Base-by-base conservation (phyloP, 1,284 basidiomycete species). In the Ganoderma meredithae region DNA sequence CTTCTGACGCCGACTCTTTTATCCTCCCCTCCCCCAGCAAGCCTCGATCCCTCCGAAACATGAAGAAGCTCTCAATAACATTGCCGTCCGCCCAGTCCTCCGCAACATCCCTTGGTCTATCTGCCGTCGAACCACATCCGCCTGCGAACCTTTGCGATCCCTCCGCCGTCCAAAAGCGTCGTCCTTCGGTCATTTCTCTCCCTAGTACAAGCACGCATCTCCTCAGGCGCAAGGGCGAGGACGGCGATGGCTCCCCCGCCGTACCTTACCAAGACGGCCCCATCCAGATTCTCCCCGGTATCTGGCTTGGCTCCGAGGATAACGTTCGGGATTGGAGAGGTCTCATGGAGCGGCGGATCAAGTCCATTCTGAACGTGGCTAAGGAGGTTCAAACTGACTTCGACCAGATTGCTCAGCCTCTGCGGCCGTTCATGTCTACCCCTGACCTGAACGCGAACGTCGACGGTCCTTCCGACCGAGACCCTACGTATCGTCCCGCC, bases 271-370 rank as follows among this genome's bases (percentile, higher is more conserved):
- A 85, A 8, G 86, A 94, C 74, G 97, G 97, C 1, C 97, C 97
- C 27, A 83, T 95, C 52, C 92, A 98, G 80, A 86, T 99, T 72
- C 84, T 98, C 40, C 96, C 96, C 1, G 91, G 93, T 55, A 86
- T 99, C 64, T 99, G 92, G 89, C 87, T 99, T 9, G 97, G 97
- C 66, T 95, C 95, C 60, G 96, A 98, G 79, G 95, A 97, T 79
- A 97, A 97, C 72, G 94, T 95, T 41, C 87, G 89, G 64, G 91
- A 97, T 79, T 92, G 90, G 87, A 82, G 83, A 55, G 83, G 84
- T 60, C 88, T 97, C 66, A 78, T 87, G n/a, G 86, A 91, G 65
- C 86, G 90, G 44, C 88, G 91, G 63, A 95, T 97, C 78, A 89
- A 87, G 69, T 89, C 92, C 55, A 88, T 98, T 22, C 86, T 99